Base-by-base conservation (phyloP, 768 basidiomycete genomes). In the Mycena pura region DNA sequence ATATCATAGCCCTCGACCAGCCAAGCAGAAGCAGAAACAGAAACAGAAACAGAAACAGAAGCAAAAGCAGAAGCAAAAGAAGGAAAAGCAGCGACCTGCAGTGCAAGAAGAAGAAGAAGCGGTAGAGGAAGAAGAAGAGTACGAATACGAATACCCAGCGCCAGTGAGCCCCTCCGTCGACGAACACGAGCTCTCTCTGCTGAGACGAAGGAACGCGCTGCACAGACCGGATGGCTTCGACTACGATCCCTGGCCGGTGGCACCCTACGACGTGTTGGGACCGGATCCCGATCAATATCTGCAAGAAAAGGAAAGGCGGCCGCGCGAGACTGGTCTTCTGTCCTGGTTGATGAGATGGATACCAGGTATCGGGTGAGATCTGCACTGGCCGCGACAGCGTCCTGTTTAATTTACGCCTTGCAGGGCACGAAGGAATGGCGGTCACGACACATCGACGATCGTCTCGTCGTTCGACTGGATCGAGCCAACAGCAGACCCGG, bases 401-500 rank as follows among this genome's bases (percentile, higher is more conserved):
- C 19, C 27, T 14, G 29, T 55, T 27, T 36, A 24, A 41, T 38
- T 50, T 19, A 32, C 28, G 19, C 8, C 32, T 36, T 31, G 43
- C 25, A 60, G 58, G 38, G 17, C 31, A 22, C 13, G 27, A 27
- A 38, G 39, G 45, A 39, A 39, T 27, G 14, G 28, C 28, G 21
- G 32, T 24, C 50, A 31, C 49, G 62, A 46, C 17, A 53, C 25
- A 36, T 24, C 38, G 6, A 58, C 64, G 56, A 38, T 58, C n/a
- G n/a, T n/a, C 27, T 65, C 64, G 13, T 62, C 60, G 6, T 65
- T 65, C 64, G 57, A 56, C 27, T 65, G 64, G 64, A 65, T 57
- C 22, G 49, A 51, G 29, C 52, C 63, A 25, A 13, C 14, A 44
- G 13, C 38, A n/a, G 49, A 36, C 21, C 46, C 19, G 21, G 21